Base-by-base conservation (phyloP, 2,329 filamentous ascomycete species). In the Botrytis paeoniae region DNA sequence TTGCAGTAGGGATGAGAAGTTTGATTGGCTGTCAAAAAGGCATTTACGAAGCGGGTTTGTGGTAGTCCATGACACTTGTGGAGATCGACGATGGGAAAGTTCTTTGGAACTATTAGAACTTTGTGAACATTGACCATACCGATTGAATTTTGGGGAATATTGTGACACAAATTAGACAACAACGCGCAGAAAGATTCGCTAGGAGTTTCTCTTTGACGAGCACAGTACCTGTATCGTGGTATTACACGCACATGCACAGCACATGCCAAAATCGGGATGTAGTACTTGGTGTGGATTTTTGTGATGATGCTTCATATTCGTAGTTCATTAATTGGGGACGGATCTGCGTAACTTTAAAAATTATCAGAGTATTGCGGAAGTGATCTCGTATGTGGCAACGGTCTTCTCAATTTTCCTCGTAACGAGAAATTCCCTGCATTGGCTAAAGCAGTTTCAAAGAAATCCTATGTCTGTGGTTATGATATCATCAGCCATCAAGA, bases 401-500 rank as follows among this genome's bases (percentile, higher is more conserved):
- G 22, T 18, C 20, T 39, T 32, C 18, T 22, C 14, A 25, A 41
- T 68, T 25, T 18, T 29, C n/a, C 51, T 29, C n/a, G n/a, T 9
- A 32, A 18, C 51, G 35, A 41, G 16, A 9, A 41, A 29, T 68
- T 41, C 25, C 48, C 65, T 18, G 29, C 35, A 57, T 18, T 32
- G 48, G 65, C 35, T 51, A 59, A 32, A 41, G 10, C 20, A 16
- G 16, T 57, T 16, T 41, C 39, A 25, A 41, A n/a, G 8, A 43
- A 39, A 57, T 41, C 5, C 57, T 16, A 57, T 57, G 48, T n/a
- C 51, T 65, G 62, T 66, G 25, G 51, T 25, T n/a, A 41, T 69
- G 48, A 70, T 57, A 48, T 35, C 63, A n/a, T 69, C 16, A 48
- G 43, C 57, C 51, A 18, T 76, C 76, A 25, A 75, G 70, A 64